Percentiles rank a stretch among this genome's conserved stretches.
These are phyloP conservation scores for Quercus dentata DNA, from an alignment of 306 rosid species.

Conservation along the genomic window DNA sequence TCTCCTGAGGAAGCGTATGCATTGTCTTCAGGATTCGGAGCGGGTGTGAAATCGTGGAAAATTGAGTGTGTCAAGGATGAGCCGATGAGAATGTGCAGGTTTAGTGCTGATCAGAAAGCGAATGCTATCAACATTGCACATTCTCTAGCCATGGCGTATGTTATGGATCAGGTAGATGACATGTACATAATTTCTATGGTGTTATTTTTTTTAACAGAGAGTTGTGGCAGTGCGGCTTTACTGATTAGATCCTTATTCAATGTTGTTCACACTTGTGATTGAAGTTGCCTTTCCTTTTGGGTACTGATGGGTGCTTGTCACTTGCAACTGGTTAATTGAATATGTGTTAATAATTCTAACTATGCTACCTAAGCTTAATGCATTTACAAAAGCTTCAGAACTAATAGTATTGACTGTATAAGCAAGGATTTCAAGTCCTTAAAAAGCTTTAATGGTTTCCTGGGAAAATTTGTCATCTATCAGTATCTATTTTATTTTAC, in stretches of 20 bases:
- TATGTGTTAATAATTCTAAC: background rate
- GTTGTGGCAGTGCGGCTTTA: background rate
- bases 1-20: conserved; percentile 49
- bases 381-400: background rate
- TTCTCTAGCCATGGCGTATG: conserved; percentile 86
- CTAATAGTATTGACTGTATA: background rate
- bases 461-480: background rate
- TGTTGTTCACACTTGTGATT: background rate
- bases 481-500: background rate
- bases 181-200: background rate
- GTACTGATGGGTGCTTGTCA: background rate
- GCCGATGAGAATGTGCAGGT: conserved; percentile 31
- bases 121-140: conserved; percentile 77
- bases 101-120: conserved; percentile 62
- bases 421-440: background rate
- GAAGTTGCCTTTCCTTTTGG: background rate
- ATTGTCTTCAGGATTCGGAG: conserved; percentile 31
- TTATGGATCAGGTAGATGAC: conserved; percentile 92
- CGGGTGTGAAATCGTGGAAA: conserved; percentile 48
- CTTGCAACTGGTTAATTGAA: background rate
- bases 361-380: background rate
- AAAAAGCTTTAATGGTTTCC: background rate
- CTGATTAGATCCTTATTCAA: background rate
- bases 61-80: conserved; percentile 39
- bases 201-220: background rate